Evolutionary conservation across 2,329 filamentous ascomycete species (phyloP).

Genomic region (Rutstroemia sp.): DNA sequence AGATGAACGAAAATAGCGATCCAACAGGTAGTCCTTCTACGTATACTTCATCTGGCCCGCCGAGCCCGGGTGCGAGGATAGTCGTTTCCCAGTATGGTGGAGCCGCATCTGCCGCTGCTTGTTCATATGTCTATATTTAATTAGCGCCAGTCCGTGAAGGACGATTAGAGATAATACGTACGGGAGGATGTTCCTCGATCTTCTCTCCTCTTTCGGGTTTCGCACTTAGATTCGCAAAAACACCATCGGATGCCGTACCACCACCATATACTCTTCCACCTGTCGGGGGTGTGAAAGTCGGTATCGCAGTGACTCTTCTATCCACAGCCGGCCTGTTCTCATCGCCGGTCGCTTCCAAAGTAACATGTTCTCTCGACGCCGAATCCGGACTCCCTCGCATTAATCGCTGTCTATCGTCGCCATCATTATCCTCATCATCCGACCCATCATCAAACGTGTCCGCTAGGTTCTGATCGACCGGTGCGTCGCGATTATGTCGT

Average conservation of each 20-base stretch:
- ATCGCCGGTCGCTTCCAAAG: slow-evolving; percentile 19
- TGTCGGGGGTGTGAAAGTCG: slow-evolving; percentile 21
- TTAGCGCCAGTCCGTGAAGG: slow-evolving; percentile 9
- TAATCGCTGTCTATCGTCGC: slow-evolving; percentile 77
- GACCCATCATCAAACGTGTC: slow-evolving; percentile 85
- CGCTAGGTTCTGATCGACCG: slow-evolving; percentile 72
- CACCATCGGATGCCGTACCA: slow-evolving; percentile 79
- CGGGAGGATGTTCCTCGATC: slow-evolving; percentile 85
- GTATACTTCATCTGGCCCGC: slow-evolving; percentile 89
- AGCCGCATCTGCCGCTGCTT: slow-evolving; percentile 91
- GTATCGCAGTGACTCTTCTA: slow-evolving; percentile 23
- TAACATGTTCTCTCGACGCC: slow-evolving; percentile 20
- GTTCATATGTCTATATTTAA: slow-evolving; percentile 75
- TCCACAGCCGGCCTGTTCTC: slow-evolving; percentile 19
- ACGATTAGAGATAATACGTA: slow-evolving; percentile 42
- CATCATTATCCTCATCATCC: slow-evolving; percentile 62
- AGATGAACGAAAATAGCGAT: slow-evolving; percentile 78
- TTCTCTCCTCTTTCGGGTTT: slow-evolving; percentile 77
- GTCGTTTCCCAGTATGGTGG: slow-evolving; percentile 99
- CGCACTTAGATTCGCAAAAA: slow-evolving; percentile 90
- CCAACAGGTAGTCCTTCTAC: slow-evolving; percentile 93
- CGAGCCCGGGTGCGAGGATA: slow-evolving; percentile 85
- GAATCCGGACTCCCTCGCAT: slow-evolving; percentile 55
- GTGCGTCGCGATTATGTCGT: slow-evolving; percentile 31
- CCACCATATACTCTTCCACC: slow-evolving; percentile 55